Conservation (phyloP, 2,329 filamentous ascomycete genomes). For the Fusarium algeriense region DNA sequence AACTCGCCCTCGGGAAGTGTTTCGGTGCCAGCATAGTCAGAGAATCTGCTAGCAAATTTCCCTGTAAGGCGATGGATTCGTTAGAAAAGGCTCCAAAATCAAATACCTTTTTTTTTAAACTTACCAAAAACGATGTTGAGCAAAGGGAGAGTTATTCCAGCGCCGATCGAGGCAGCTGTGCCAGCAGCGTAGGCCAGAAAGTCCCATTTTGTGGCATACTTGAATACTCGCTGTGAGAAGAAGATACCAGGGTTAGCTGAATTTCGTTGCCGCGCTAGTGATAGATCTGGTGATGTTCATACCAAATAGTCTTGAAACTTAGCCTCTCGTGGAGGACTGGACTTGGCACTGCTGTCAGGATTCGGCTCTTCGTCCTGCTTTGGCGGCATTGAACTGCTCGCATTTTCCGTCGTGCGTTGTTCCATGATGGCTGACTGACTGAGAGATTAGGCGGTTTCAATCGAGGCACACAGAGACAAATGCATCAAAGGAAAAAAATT, state of each 20-base stretch:
- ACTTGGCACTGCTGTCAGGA: not conserved
- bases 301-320: constrained; percentile 4
- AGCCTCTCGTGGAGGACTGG: not conserved
- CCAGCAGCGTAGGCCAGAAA: not conserved
- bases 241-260: not conserved
- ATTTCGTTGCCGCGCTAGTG: not conserved
- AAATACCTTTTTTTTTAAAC: not conserved
- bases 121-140: constrained; percentile 53
- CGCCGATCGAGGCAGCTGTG: not conserved
- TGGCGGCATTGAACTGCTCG: not conserved
- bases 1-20: not conserved
- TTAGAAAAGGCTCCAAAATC: not conserved
- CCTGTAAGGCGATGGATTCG: not conserved
- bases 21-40: constrained; percentile 3
- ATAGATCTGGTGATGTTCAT: not conserved
- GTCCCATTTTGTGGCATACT: constrained; percentile 6
- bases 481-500: not conserved
- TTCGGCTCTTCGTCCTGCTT: not conserved
- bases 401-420: not conserved
- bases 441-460: not conserved
- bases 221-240: constrained; percentile 1
- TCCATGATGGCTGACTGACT: not conserved
- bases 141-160: constrained; percentile 45
- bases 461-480: not conserved
- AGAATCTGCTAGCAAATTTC: constrained; percentile 1